These are phyloP conservation scores for Davidsoniella eucalypti DNA, from an alignment of 2,329 filamentous ascomycete species.

Conservation along the genomic window DNA sequence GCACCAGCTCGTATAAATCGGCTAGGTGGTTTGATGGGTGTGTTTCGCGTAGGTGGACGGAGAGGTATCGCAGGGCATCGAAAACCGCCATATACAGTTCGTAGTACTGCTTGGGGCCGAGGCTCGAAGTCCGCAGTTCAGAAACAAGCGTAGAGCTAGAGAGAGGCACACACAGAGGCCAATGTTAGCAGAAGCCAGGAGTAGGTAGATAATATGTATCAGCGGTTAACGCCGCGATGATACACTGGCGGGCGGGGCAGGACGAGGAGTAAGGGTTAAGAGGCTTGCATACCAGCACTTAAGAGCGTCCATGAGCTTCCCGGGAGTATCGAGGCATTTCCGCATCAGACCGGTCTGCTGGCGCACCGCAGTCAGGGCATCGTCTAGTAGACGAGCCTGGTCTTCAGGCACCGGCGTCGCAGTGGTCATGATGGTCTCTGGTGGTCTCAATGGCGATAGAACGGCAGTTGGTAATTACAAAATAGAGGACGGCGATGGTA, in stretches of 20 bases:
- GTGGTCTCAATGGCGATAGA: not conserved
- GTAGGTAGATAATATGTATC: not conserved
- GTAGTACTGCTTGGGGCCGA: constrained; percentile 99
- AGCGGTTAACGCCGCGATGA: no score
- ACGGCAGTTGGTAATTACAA: not conserved
- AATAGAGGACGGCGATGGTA: no score
- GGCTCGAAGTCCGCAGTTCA: constrained; percentile 89
- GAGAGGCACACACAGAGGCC: constrained; percentile 3
- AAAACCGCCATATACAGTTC: constrained; percentile 99
- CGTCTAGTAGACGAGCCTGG: constrained; percentile 85
- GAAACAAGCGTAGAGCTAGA: constrained; percentile 87
- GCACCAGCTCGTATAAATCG: constrained; percentile 92
- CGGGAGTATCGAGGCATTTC: constrained; percentile 89
- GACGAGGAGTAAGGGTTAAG: not conserved
- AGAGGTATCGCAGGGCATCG: constrained; percentile 89
- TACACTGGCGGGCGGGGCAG: not conserved
- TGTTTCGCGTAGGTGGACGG: constrained; percentile 89
- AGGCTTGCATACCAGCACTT: constrained; percentile 73
- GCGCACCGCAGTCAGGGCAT: constrained; percentile 89
- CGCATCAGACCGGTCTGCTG: constrained; percentile 96
- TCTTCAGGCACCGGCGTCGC: constrained; percentile 52
- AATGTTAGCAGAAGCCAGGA: not conserved
- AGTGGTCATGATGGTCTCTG: constrained; percentile 24
- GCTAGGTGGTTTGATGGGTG: constrained; percentile 96
- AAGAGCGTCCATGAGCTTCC: constrained; percentile 98